Conservation (phyloP, 2,329 filamentous ascomycete species). For the Coniochaeta ligniaria region DNA sequence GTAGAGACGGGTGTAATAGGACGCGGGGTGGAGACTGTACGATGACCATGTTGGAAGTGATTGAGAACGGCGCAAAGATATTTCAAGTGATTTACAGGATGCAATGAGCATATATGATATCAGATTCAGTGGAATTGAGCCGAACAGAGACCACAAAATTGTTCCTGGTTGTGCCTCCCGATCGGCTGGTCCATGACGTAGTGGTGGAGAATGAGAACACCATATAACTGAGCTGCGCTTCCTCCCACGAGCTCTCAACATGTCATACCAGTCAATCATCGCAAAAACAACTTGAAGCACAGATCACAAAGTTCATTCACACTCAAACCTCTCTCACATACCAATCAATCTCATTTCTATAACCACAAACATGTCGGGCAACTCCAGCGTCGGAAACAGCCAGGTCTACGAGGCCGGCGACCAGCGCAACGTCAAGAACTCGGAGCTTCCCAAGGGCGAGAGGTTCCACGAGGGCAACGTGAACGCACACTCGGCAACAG, state of each 20-base stretch:
- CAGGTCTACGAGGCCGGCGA: constrained; percentile 69
- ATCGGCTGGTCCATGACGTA: neutral
- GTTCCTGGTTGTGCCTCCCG: neutral
- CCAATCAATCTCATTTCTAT: neutral
- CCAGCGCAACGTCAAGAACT: constrained; percentile 58
- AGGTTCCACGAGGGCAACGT: constrained; percentile 67
- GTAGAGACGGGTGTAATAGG: neutral
- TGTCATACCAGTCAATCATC: neutral
- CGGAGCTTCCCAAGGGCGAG: constrained; percentile 40
- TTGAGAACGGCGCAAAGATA: too few relatives aligned
- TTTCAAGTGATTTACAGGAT: neutral
- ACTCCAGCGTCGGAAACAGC: constrained; percentile 60
- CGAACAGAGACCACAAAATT: neutral
- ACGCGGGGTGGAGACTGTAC: neutral
- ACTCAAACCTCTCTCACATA: neutral
- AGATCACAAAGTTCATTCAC: neutral
- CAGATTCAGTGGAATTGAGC: neutral
- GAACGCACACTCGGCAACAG: constrained; percentile 60
- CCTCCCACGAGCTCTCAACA: neutral
- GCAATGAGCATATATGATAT: neutral
- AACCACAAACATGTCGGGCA: constrained; percentile 22
- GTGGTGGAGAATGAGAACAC: neutral
- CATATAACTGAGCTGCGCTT: neutral
- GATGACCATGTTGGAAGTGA: neutral
- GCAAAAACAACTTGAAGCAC: neutral